phyloP scores from a whole-genome alignment of 2,329 filamentous ascomycete genomes.

The Aspergillus puulaauensis region DNA sequence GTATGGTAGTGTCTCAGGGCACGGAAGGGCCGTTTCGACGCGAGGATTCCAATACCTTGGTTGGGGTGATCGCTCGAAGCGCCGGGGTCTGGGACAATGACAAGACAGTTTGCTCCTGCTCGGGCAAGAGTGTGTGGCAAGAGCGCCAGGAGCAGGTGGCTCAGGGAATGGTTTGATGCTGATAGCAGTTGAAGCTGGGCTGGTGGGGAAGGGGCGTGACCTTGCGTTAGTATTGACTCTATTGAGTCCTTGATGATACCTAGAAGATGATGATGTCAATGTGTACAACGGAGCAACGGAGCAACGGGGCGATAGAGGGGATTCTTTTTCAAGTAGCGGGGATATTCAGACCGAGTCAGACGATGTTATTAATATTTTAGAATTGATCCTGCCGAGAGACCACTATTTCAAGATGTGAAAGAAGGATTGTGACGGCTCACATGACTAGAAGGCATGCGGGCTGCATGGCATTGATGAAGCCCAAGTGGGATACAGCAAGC shows the following conservation, averaged over 20 bases:
- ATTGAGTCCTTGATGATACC: slow-evolving; percentile 9
- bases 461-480: background rate
- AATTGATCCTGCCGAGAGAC: background rate
- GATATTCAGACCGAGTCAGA: background rate
- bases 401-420: background rate
- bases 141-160: slow-evolving; percentile 86
- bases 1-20: slow-evolving; percentile 79
- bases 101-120: slow-evolving; percentile 97
- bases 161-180: slow-evolving; percentile 76
- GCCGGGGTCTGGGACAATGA: slow-evolving; percentile 99
- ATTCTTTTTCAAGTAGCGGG: background rate
- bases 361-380: background rate
- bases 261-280: slow-evolving; percentile 3
- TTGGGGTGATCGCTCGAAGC: slow-evolving; percentile 91
- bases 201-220: background rate
- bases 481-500: background rate
- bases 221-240: slow-evolving; percentile 8
- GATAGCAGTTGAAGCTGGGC: slow-evolving; percentile 28
- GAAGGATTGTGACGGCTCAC: slow-evolving; percentile 4
- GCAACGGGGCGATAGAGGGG: slow-evolving; percentile 3
- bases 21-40: slow-evolving; percentile 59
- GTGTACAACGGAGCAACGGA: slow-evolving; percentile 1
- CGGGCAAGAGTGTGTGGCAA: slow-evolving; percentile 97
- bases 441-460: slow-evolving; percentile 11
- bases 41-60: slow-evolving; percentile 81